Base-by-base conservation (phyloP, 106 monocot genomes). In the Cymbidium sinense region DNA sequence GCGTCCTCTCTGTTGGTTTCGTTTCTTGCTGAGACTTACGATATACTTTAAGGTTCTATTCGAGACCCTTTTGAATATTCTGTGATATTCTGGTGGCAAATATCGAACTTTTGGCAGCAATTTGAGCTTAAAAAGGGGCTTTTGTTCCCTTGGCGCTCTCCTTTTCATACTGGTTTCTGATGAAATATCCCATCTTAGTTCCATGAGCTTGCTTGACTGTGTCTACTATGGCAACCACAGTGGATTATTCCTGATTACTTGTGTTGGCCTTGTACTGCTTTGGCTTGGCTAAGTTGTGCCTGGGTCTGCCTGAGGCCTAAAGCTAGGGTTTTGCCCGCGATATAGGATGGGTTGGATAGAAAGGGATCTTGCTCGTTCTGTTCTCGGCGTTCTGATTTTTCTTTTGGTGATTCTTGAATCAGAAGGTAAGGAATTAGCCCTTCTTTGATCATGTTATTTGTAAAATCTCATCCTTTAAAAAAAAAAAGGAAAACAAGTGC, bases 271-370 rank as follows among this genome's bases (percentile, higher is more conserved):
- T 69, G 29, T 31, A 5, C 69, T 69, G 34, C 1, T 47, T 47
- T 47, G 47, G 15, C 13, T 47, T 15, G 47, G 47, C 15, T 47
- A 47, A 47, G 47, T 15, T 47, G 47, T 2, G 47, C 47, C 13
- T 47, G 47, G 47, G 47, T 12, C 47, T 15, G 47, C 47, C 4
- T 15, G 17, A 17, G 31, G 12, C 12, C 0, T 17, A 33, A 17
- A 17, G 31, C 17, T 69, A 31, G 69, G 69, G 69, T 34, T 33
- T 69, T 34, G 4, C 69, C 28, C 33, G 69, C 28, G 69, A 34
- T 69, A 4, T 69, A 29, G 34, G 69, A 69, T 69, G 69, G 69
- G 69, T 17, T 69, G 69, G 69, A 69, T 23, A 5, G 69, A 33
- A 69, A 5, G 69, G 5, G 11, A 69, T 18, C 29, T 34, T 33